These are phyloP conservation scores for Allodekkera sacchari DNA, from an alignment of 805 yeast species.

Conservation along the genomic window DNA sequence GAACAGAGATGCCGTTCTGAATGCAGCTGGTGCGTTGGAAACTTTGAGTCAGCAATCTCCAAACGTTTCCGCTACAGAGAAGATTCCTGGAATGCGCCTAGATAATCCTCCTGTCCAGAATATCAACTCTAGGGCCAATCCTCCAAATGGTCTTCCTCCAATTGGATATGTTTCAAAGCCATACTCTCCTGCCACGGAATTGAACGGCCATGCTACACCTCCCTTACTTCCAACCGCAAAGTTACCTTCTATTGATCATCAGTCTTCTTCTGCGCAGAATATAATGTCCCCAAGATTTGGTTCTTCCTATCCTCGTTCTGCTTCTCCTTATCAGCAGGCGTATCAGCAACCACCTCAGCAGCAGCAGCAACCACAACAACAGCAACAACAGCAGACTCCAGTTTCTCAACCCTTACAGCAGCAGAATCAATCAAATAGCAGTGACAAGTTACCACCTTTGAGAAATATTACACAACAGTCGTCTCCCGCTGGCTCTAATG, in stretches of 20 bases:
- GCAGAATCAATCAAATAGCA: too few relatives aligned
- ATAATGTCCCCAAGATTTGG: constrained; percentile 25
- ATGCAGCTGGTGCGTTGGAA: constrained; percentile 35
- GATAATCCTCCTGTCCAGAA: constrained; percentile 14
- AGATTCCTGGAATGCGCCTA: constrained; percentile 25
- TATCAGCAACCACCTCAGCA: neutral
- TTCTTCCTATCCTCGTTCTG: constrained; percentile 21
- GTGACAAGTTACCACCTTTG: constrained; percentile 17
- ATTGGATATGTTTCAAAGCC: constrained; percentile 18
- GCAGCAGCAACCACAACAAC: constrained; percentile 3
- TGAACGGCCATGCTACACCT: constrained; percentile 16
- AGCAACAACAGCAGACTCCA: constrained; percentile 2
- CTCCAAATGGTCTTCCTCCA: constrained; percentile 13
- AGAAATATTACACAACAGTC: constrained; percentile 7
- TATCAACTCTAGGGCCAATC: constrained; percentile 1
- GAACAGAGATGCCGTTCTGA: constrained; percentile 25
- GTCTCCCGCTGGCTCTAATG: constrained; percentile 1
- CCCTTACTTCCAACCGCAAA: constrained; percentile 18
- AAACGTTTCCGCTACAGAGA: constrained; percentile 13
- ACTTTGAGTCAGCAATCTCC: constrained; percentile 26
- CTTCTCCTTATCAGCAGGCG: constrained; percentile 5
- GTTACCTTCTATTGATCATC: constrained; percentile 14
- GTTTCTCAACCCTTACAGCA: constrained; percentile 2
- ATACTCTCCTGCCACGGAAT: constrained; percentile 24
- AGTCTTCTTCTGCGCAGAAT: constrained; percentile 14